These are phyloP conservation scores for Phaeotremella fagi DNA, from an alignment of 768 basidiomycete species.

Conservation along the genomic window DNA sequence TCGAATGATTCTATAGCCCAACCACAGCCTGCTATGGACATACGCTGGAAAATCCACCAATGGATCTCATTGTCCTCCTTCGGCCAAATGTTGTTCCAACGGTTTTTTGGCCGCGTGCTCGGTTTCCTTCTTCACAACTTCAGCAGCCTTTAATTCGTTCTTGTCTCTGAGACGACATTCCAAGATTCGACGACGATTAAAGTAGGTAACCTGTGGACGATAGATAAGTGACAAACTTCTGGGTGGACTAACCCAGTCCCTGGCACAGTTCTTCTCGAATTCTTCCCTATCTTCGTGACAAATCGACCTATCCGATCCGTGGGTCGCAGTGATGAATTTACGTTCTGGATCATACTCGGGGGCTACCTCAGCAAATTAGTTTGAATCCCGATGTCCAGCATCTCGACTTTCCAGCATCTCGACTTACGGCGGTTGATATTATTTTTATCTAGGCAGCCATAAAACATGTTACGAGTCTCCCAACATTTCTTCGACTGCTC, in stretches of 20 bases:
- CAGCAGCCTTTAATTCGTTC: background rate
- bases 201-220: background rate
- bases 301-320: background rate
- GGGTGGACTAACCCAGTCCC: background rate
- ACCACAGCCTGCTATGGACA: background rate
- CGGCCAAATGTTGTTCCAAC: background rate
- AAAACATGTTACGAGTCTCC: background rate
- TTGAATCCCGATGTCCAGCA: background rate
- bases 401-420: background rate
- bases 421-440: background rate
- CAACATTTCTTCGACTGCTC: background rate
- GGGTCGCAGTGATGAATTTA: background rate
- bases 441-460: background rate
- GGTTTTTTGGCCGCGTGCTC: background rate
- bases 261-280: background rate
- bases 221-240: too few relatives aligned
- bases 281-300: background rate
- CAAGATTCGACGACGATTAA: background rate
- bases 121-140: background rate
- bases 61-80: background rate
- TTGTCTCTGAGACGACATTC: background rate
- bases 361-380: background rate
- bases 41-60: too few relatives aligned
- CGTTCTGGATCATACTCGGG: background rate
- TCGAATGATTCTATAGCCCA: background rate